Base-by-base conservation (phyloP, 2,329 filamentous ascomycete genomes). In the Mycocentrospora acerina region DNA sequence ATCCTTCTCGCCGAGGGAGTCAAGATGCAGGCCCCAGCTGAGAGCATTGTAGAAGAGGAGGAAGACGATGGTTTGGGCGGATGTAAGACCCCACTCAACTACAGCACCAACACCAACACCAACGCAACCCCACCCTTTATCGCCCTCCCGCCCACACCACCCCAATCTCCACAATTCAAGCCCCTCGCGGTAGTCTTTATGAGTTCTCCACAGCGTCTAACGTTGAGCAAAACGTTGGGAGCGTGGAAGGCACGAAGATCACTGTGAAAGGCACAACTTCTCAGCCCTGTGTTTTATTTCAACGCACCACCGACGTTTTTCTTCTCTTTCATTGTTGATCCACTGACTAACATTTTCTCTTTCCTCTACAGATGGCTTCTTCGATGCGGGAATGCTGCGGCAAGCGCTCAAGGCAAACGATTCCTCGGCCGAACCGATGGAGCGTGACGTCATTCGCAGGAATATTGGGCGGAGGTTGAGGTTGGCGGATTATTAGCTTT, bases 351-450 rank as follows among this genome's bases (percentile, higher is more conserved):
- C 15, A 25, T 18, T 70, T 67, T 56, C 67, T 32, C 46, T 48
- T 51, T 46, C 45, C 37, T 62, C 5, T 6, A 22, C 19, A 95
- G 90, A 96, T 74, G 91, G 91, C 22, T 96, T 97, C 75, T 97
- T 97, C 70, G 91, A 97, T 64, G 90, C 91, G 1, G 91, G 91
- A 11, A 95, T 96, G 89, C 79, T 96, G 4, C 76, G 93, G 16
- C 88, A 94, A 65, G 89, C 90, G 2, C 80, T 95, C 41, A 90
- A 90, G 63, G 85, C 84, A 2, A 79, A 85, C 34, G 48, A 46
- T 27, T 38, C 45, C 32, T 77, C 78, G 22, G 53, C 45, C 40
- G 74, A 71, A 24, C 62, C 69, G 29, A 69, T 76, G 29, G 81
- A 84, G 55, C 74, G 80, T 40, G 82, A 82, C 9, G 77, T 77